Base-by-base conservation (phyloP, 305 asterid species). In the Plantago lanceolata region DNA sequence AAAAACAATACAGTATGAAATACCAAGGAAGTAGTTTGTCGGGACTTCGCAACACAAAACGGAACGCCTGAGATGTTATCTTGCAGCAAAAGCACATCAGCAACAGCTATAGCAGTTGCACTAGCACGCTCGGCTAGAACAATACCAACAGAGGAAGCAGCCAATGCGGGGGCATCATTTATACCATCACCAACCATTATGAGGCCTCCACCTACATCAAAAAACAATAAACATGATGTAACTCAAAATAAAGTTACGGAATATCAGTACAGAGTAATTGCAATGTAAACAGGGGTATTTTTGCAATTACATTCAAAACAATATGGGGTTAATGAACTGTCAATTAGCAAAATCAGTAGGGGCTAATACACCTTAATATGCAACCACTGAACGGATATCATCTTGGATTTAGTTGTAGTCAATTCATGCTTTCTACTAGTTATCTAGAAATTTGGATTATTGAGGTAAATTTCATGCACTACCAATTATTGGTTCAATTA, bases 121-220 rank as follows among this genome's bases (percentile, higher is more conserved):
- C 97, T 90, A 17, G 99, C 97, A 58, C 96, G 96, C 76, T 85
- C 93, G 5, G 96, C 97, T 48, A 94, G 88, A 68, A 94, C 99
- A 60, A 86, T 82, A 59, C 99, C 99, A 29, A 88, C 99, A 6
- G 89, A 83, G 48, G 99, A 90, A 62, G 99, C 97, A 69, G 99
- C 99, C 77, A 94, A 79, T 35, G 99, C 99, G 2, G 99, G 99
- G 48, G 96, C 99, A 66, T 94, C 99, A 67, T 94, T 94, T 70
- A 94, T 94, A 56, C 99, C 99, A 65, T 94, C 99, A 65, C 99
- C 99, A 49, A 94, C 99, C 99, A 94, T 94, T 65, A 94, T 79
- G 19, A 94, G 93, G 63, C 97, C 97, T 11, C 94, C 97, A 58
- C 89, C 96, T 87, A 81, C 49, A 24, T 29, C 21, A 0, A 47